Base-by-base conservation (phyloP, 1,139 yeast genomes). In the Kurtzmaniella quercitrusa region DNA sequence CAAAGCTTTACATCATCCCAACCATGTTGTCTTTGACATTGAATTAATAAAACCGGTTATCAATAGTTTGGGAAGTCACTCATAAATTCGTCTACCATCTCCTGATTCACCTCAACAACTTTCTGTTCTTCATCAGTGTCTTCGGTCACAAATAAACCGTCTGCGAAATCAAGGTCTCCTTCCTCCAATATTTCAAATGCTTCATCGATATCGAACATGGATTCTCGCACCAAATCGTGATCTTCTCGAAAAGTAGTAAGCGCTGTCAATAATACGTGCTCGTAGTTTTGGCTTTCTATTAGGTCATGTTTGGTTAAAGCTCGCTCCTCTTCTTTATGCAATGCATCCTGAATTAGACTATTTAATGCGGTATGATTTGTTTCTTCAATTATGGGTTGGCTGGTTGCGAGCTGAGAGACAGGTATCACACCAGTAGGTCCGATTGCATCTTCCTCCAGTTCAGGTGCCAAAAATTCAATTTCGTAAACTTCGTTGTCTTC, bases 241-340 rank as follows among this genome's bases (percentile, higher is more conserved):
- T 28, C 23, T 15, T 41, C 36, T n/a, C 44, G 38, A 18, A 20
- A 45, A 3, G 55, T 44, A 8, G 50, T 42, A 34, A 61, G 39
- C 32, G 46, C 46, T 3, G 54, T 52, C 17, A 61, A 45, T 4
- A 57, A 40, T 1, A 52, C 20, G 41, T 59, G 50, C 36, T 61
- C 66, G 39, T 56, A 49, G 38, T 51, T 49, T 15, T 52, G 41
- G 16, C 61, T 54, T n/a, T 48, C 49, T 36, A 47, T 44, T n/a
- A 45, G 39, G 39, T 61, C 66, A 28, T 47, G 39, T 16, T 45
- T 26, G 20, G 59, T 54, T 20, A 59, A 39, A 16, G 43, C 23
- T 11, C 47, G 42, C 1, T 58, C 42, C 38, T 58, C 61, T 34
- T 47, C 22, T 33, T 42, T 45, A 28, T 39, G 42, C 19, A 42